Evolutionary conservation across 2,329 filamentous ascomycete genomes (phyloP), one percentile per base, ranked within the genome.

Genomic region (Colletotrichum cordylinicola): DNA sequence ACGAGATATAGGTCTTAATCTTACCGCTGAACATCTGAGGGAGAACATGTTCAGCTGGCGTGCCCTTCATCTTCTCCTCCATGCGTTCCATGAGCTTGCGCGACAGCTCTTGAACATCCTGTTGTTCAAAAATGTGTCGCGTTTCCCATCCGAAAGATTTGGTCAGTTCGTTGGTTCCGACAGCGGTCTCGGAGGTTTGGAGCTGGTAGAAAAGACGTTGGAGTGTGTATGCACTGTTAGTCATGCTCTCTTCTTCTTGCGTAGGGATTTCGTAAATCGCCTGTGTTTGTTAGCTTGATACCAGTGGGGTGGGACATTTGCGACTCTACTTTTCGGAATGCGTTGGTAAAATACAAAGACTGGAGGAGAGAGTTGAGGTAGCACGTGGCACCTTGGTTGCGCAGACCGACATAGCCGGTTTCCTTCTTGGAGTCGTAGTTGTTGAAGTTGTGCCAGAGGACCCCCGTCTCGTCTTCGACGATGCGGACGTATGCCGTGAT

Each of bases 371-470:
- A 96, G 84, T 97, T 97, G 65, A 97, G 88, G 83, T 97, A 97
- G 85, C 95, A 97, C 2, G 95, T 97, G 66, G 97, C 97, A 78
- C 97, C 97, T 85, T 98, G 97, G 82, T 99, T 99, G 85, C 97
- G 97, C 70, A 99, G 88, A 4, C 97, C 97, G 56, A 99, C 97
- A 87, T 96, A 98, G 73, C 97, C 97, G 0, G 97, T 99, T 86
- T 98, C 96, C 83, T 97, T 98, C 87, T 98, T 99, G n/a, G 97
- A 98, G 83, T 99, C 96, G 84, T 99, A 99, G 86, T 96, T 96
- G 83, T 92, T 90, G 84, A 98, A 96, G 85, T 95, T 97, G 86
- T 98, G 95, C 95, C 95, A 98, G 74, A 98, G 83, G 6, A 97
- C 95, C 70, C 95, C 95, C 1, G 95, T 98, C 78, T 96, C 95